Percentiles rank a stretch among this genome's conserved stretches.
Conservation (phyloP, 257 asterid genomes). For the Verbena officinalis region DNA sequence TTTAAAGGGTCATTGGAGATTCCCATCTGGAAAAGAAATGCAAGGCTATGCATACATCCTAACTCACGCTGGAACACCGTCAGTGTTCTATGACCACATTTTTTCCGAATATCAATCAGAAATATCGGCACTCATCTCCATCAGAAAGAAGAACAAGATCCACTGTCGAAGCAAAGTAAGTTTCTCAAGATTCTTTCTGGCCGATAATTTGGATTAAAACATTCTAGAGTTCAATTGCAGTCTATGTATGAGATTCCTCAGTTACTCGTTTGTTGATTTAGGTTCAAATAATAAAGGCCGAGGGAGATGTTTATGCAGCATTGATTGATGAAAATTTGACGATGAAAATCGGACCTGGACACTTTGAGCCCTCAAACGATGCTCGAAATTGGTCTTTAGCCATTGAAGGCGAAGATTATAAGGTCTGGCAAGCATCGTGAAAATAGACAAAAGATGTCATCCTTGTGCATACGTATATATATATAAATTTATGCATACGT, state of each 20-base stretch:
- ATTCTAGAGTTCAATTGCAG: too few species aligned
- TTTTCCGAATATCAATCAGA: slow-evolving; percentile 60
- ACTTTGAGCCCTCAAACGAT: slow-evolving; percentile 65
- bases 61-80: slow-evolving; percentile 92
- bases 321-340: slow-evolving; percentile 68
- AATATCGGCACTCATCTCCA: slow-evolving; percentile 58
- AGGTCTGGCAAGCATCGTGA: slow-evolving; percentile 54
- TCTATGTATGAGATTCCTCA: too few species aligned
- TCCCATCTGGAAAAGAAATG: slow-evolving; percentile 98
- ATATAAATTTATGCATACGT: too few species aligned
- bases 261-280: slow-evolving; percentile 17
- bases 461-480: too few species aligned
- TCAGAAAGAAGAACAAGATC: slow-evolving; percentile 76
- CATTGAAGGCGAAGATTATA: slow-evolving; percentile 71
- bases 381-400: slow-evolving; percentile 63
- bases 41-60: slow-evolving; percentile 94
- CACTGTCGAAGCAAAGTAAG: slow-evolving; percentile 89
- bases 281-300: slow-evolving; percentile 25
- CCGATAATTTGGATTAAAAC: too few species aligned
- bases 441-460: too few species aligned
- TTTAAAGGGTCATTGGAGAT: slow-evolving; percentile 99
- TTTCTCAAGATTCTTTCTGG: slow-evolving; percentile 17
- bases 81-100: slow-evolving; percentile 89
- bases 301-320: too few species aligned
- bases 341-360: slow-evolving; percentile 93